Conservation (phyloP, 805 yeast genomes). For the Ogataea pignaliae region DNA sequence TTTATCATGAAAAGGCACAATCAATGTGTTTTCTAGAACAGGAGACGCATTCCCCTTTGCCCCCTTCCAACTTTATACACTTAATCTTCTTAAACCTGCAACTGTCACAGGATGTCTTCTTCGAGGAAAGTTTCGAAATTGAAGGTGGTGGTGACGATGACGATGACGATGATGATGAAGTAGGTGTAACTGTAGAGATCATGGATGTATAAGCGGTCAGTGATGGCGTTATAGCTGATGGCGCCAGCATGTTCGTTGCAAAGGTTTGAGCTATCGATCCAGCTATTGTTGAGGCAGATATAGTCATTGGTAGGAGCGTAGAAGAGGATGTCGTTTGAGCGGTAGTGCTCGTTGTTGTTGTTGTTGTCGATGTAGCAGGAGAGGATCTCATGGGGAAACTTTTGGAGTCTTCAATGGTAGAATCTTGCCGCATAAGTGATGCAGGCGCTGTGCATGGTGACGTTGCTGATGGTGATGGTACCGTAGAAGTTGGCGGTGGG, state of each 20-base stretch:
- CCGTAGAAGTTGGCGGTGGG: not conserved
- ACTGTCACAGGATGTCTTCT: slow-evolving; percentile 30
- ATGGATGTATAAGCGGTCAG: not conserved
- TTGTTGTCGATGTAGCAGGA: not conserved
- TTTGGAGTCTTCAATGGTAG: no score
- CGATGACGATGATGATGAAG: slow-evolving; percentile 1
- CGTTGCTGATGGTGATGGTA: not conserved
- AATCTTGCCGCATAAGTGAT: no score
- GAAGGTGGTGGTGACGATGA: slow-evolving; percentile 1
- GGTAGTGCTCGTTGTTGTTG: not conserved
- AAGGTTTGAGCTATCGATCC: not conserved
- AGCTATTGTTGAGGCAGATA: slow-evolving; percentile 2
- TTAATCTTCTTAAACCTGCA: slow-evolving; percentile 33
- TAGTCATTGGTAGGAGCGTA: not conserved
- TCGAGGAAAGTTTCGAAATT: slow-evolving; percentile 15
- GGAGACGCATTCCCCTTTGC: slow-evolving; percentile 20
- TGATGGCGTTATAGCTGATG: not conserved
- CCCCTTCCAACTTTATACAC: slow-evolving; percentile 28
- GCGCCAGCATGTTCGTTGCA: not conserved
- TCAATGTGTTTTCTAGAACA: slow-evolving; percentile 27
- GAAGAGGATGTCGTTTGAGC: not conserved
- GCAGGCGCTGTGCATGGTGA: not conserved
- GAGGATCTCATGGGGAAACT: not conserved
- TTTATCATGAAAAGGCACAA: slow-evolving; percentile 11
- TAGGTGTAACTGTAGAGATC: no score